phyloP scores from a whole-genome alignment of 371 early-diverging fungal species.

The Nosema bombycis region DNA sequence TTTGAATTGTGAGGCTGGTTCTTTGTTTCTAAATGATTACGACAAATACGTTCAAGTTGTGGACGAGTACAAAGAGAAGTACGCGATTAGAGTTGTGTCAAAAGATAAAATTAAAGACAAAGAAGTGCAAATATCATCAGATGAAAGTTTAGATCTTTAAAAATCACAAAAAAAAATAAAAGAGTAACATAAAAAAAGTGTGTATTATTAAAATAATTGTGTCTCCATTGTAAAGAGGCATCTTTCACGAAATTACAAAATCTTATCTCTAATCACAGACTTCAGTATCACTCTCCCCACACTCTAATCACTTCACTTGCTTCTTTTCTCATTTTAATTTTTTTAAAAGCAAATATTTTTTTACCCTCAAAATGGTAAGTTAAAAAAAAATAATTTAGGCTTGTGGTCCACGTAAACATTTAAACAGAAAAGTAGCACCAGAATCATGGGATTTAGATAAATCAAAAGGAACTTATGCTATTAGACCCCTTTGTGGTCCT shows the following conservation, averaged over 20 bases:
- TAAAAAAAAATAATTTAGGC: conserved; percentile 68
- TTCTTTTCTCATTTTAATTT: too few species aligned
- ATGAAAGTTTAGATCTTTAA: conserved; percentile 40
- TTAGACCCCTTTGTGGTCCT: conserved; percentile 92
- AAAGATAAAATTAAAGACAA: conserved; percentile 26
- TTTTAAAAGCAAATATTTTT: neutral
- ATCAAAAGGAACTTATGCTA: conserved; percentile 89
- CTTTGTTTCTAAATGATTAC: conserved; percentile 83
- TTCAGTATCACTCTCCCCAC: too few species aligned
- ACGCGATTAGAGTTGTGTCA: conserved; percentile 38
- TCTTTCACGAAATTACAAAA: neutral
- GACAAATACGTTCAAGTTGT: conserved; percentile 71
- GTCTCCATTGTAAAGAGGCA: neutral
- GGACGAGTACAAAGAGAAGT: conserved; percentile 53
- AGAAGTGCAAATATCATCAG: conserved; percentile 10
- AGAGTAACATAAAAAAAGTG: neutral
- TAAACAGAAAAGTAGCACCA: conserved; percentile 97
- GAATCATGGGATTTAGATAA: conserved; percentile 99
- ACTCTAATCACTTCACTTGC: too few species aligned
- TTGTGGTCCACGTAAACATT: conserved; percentile 97
- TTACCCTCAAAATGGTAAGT: conserved; percentile 51
- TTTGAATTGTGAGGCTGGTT: conserved; percentile 95
- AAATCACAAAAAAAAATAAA: too few species aligned
- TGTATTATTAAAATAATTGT: neutral
- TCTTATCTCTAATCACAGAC: too few species aligned